These are phyloP conservation scores for Urochloa ruziziensis DNA, from an alignment of 176 grass and related monocot genomes.

Conservation along the genomic window DNA sequence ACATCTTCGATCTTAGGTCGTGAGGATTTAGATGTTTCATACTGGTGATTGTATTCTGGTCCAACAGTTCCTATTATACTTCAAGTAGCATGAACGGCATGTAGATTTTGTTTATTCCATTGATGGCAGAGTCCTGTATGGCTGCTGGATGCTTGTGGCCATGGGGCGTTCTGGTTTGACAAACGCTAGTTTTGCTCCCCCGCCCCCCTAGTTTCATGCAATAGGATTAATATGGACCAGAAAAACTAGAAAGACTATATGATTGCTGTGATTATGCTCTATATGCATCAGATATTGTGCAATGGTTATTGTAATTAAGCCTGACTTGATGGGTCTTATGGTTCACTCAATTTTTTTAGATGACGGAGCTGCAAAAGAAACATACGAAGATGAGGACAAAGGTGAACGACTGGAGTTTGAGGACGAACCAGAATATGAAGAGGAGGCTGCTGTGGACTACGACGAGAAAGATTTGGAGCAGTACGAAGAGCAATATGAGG, in stretches of 20 bases:
- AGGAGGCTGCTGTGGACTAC: conserved; percentile 72
- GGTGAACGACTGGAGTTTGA: conserved; percentile 70
- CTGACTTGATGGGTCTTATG: not conserved
- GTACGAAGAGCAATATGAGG: conserved; percentile 65
- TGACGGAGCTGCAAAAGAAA: conserved; percentile 54
- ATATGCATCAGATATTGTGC: not conserved
- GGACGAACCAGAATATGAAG: conserved; percentile 76
- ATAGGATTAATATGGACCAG: not conserved
- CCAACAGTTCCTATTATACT: not conserved
- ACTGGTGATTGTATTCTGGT: not conserved
- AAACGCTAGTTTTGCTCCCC: not conserved
- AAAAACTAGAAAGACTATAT: not conserved
- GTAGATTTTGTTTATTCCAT: not conserved
- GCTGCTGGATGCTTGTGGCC: not conserved
- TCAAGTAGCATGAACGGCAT: not conserved
- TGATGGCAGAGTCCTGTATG: not conserved
- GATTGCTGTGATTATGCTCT: not conserved
- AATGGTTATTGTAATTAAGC: not conserved
- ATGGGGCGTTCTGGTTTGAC: not conserved
- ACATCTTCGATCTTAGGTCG: conserved; percentile 8
- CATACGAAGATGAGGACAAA: conserved; percentile 60
- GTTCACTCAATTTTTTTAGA: conserved; percentile 42
- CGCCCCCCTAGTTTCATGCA: not conserved
- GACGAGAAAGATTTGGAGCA: conserved; percentile 70
- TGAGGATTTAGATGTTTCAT: not conserved